Conservation (phyloP, 345 rosid species). For the Ceriops zippeliana region DNA sequence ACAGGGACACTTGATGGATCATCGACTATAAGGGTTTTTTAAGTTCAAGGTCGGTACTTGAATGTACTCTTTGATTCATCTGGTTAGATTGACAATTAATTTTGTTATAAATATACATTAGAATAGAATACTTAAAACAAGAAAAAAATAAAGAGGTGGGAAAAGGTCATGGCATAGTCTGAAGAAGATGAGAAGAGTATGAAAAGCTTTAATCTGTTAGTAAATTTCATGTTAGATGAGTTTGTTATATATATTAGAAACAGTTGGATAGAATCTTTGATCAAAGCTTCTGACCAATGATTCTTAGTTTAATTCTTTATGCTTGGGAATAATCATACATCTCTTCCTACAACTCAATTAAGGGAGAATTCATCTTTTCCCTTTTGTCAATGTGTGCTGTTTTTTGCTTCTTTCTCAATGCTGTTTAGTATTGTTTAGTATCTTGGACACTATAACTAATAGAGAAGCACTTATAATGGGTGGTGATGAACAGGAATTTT, state of each 20-base stretch:
- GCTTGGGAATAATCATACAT: no score
- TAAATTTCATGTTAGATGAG: neutral
- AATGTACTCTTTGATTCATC: neutral
- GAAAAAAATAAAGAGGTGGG: neutral
- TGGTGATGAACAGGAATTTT: constrained; percentile 51
- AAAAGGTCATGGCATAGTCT: neutral
- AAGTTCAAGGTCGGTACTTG: constrained; percentile 57
- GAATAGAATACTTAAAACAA: neutral
- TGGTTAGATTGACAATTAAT: neutral
- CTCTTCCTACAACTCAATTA: no score
- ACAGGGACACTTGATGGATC: constrained; percentile 89
- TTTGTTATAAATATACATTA: neutral
- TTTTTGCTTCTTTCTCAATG: no score
- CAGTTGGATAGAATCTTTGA: no score
- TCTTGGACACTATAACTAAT: neutral
- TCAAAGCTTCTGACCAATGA: neutral
- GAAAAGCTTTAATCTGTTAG: neutral
- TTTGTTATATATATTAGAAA: no score
- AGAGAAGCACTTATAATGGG: constrained; percentile 13
- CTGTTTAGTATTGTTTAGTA: no score
- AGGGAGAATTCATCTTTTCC: no score
- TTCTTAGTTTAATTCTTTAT: no score
- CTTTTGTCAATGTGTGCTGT: no score
- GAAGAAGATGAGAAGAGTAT: neutral
- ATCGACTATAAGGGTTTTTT: constrained; percentile 82